These are phyloP conservation scores for Hansenula sp. DNA, from an alignment of 1,139 yeast genomes.

Conservation along the genomic window DNA sequence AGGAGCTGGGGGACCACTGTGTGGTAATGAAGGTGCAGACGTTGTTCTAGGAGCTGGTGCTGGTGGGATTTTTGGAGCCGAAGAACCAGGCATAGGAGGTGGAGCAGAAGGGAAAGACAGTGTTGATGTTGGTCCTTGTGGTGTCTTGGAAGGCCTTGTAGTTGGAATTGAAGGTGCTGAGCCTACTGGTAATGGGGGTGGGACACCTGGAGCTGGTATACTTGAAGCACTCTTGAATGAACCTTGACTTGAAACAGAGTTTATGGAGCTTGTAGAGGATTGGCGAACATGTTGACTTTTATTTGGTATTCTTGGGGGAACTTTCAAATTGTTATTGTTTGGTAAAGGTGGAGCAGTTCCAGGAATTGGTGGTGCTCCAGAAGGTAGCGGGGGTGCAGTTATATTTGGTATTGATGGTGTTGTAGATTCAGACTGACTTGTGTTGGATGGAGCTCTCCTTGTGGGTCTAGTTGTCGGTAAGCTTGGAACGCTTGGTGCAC, in stretches of 20 bases:
- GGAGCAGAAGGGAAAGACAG: conserved; percentile 4
- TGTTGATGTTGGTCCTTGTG: conserved; percentile 42
- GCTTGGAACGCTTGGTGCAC: conserved; percentile 3
- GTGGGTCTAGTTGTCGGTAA: background rate
- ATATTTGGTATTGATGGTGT: background rate
- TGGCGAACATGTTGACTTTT: conserved; percentile 15
- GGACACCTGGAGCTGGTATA: conserved; percentile 7
- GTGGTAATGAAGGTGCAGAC: conserved; percentile 20
- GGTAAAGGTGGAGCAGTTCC: conserved; percentile 25
- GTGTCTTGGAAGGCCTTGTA: conserved; percentile 54
- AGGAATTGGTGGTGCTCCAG: conserved; percentile 8
- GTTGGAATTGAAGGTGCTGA: conserved; percentile 43
- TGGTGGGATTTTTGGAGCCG: conserved; percentile 17
- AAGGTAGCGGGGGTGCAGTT: background rate
- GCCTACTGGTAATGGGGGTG: conserved; percentile 6
- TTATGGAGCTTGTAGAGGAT: conserved; percentile 12
- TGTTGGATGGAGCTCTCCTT: background rate
- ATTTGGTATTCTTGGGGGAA: conserved; percentile 14
- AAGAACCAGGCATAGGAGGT: conserved; percentile 11
- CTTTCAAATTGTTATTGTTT: conserved; percentile 9
- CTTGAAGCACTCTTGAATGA: background rate
- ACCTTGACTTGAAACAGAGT: conserved; percentile 8
- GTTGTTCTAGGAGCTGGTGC: conserved; percentile 11
- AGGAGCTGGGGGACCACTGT: conserved; percentile 11
- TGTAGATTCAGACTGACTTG: conserved; percentile 2